Percentiles rank a stretch among this genome's conserved stretches.
Conservation (phyloP, 106 monocot species). For the Dioscorea dumetorum region DNA sequence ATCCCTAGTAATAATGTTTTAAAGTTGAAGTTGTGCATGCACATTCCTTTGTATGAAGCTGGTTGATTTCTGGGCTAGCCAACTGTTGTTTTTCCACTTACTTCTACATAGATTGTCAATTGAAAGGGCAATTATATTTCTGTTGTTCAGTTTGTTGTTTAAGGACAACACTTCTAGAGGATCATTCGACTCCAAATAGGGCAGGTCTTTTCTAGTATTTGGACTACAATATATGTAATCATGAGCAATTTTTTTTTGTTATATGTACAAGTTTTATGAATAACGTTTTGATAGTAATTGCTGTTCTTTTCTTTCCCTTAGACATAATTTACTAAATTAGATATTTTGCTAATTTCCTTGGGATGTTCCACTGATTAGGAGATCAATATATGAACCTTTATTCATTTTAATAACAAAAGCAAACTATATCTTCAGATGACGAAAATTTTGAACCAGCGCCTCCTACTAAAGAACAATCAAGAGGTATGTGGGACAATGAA, state of each 20-base stretch:
- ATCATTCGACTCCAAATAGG: no score
- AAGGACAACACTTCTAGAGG: no score
- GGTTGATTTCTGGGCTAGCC: no score
- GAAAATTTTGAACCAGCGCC: conserved; percentile 8
- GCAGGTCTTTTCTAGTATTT: no score
- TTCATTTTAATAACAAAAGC: neutral
- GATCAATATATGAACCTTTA: neutral
- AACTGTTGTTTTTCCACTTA: no score
- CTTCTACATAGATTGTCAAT: no score
- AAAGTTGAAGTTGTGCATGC: no score
- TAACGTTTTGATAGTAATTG: neutral
- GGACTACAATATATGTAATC: neutral
- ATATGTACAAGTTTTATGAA: neutral
- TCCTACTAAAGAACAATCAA: conserved; percentile 3
- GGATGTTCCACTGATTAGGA: neutral
- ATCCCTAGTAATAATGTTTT: no score
- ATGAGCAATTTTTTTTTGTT: neutral
- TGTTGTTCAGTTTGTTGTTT: no score
- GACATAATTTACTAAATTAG: neutral
- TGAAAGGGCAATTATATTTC: no score
- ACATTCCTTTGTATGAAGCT: no score
- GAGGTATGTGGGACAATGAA: conserved; percentile 10
- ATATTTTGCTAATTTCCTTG: neutral
- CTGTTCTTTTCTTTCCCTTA: neutral
- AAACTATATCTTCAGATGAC: neutral